Evolutionary conservation across 192 early-diverging fungal genomes (phyloP).

Genomic region (Umbelopsis ramanniana): DNA sequence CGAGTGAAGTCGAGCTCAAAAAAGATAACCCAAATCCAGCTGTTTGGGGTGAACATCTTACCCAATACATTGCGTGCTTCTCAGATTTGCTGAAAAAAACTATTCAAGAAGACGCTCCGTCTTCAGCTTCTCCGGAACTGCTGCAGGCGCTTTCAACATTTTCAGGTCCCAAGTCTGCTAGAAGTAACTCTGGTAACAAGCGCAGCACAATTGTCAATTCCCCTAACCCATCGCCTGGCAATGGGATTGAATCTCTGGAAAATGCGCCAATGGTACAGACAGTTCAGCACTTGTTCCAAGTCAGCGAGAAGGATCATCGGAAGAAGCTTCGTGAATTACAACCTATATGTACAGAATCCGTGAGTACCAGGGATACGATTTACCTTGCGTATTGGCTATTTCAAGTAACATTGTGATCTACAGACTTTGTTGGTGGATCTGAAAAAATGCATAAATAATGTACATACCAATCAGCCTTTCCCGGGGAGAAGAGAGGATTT

Average conservation of each 20-base stretch:
- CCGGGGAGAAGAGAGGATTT: conserved; percentile 52
- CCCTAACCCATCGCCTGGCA: conserved; percentile 25
- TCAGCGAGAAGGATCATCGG: conserved; percentile 37
- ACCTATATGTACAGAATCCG: conserved; percentile 47
- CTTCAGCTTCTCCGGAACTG: conserved; percentile 34
- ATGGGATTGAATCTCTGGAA: conserved; percentile 38
- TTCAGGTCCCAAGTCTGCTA: conserved; percentile 17
- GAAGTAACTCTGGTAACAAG: conserved; percentile 12
- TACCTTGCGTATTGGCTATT: not conserved
- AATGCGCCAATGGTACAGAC: conserved; percentile 44
- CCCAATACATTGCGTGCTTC: conserved; percentile 50
- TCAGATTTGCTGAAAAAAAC: conserved; percentile 47
- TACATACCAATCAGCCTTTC: conserved; percentile 43
- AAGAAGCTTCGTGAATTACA: conserved; percentile 47
- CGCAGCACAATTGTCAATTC: conserved; percentile 22
- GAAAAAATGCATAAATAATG: conserved; percentile 52
- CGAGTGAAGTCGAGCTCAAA: conserved; percentile 38
- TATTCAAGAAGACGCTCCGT: conserved; percentile 47
- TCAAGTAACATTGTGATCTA: not conserved
- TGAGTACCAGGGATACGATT: conserved; percentile 25
- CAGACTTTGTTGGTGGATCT: conserved; percentile 52
- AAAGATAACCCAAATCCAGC: conserved; percentile 40
- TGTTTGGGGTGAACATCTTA: conserved; percentile 44
- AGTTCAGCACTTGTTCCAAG: conserved; percentile 49
- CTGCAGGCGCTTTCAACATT: conserved; percentile 30